These are phyloP conservation scores for Malus asiatica DNA, from an alignment of 306 rosid species.

Conservation along the genomic window DNA sequence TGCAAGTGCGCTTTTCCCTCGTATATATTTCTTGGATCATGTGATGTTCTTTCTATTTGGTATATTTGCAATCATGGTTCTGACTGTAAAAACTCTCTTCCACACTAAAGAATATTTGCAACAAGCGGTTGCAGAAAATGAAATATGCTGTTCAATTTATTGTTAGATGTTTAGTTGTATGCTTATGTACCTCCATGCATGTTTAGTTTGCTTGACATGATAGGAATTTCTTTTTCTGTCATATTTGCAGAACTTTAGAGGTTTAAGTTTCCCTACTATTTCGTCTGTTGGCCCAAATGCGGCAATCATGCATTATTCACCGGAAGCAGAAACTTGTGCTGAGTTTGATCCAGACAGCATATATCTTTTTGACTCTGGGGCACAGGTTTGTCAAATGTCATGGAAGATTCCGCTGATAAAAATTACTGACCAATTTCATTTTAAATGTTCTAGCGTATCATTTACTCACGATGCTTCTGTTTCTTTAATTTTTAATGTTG, in stretches of 20 bases:
- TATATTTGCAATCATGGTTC: background rate
- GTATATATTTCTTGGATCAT: background rate
- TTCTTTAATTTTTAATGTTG: conserved; percentile 12
- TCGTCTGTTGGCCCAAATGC: conserved; percentile 98
- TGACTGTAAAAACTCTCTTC: background rate
- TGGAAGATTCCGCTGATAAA: conserved; percentile 1
- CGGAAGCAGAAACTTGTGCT: conserved; percentile 71
- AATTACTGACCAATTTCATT: background rate
- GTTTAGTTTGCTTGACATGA: conserved; percentile 5
- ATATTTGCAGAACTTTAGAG: conserved; percentile 72
- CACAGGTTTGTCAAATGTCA: conserved; percentile 57
- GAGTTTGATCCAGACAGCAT: conserved; percentile 85
- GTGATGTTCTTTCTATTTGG: background rate
- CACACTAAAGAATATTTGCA: background rate
- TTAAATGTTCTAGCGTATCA: background rate
- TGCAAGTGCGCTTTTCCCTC: background rate
- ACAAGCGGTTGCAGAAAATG: background rate
- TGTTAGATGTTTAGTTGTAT: background rate
- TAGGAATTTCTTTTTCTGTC: background rate
- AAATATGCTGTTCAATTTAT: background rate
- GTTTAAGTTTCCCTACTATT: conserved; percentile 94
- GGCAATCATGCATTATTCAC: conserved; percentile 83
- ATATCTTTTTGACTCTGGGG: conserved; percentile 97
- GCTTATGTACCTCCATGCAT: background rate
- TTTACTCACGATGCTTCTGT: conserved; percentile 4